Conservation (phyloP, 75 land plant genomes). For the Gnetum montanum region DNA sequence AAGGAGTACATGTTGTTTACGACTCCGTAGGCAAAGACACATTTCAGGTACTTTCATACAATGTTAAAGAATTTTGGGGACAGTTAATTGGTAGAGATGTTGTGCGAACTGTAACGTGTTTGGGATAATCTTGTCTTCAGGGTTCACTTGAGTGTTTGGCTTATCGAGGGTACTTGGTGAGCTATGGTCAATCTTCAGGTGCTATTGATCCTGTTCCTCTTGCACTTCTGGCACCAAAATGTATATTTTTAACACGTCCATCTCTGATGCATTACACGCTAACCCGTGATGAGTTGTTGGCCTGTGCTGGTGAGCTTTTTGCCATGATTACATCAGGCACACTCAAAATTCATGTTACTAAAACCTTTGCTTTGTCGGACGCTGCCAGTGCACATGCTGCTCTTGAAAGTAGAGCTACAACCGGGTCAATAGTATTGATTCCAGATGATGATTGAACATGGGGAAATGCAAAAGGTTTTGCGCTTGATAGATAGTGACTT, state of each 20-base stretch:
- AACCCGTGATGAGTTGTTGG: conserved; percentile 79
- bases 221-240: conserved; percentile 51
- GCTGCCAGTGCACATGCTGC: conserved; percentile 86
- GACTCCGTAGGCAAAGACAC: conserved; percentile 96
- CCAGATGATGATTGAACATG: conserved; percentile 33
- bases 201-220: conserved; percentile 65
- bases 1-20: conserved; percentile 89
- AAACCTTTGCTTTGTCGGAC: conserved; percentile 68
- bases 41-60: conserved; percentile 43
- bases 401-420: conserved; percentile 66
- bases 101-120: neutral
- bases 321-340: conserved; percentile 54
- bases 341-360: conserved; percentile 61
- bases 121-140: conserved; percentile 41
- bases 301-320: conserved; percentile 74
- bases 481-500: no score
- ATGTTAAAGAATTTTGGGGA: neutral
- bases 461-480: no score
- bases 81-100: neutral
- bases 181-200: conserved; percentile 86
- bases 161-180: conserved; percentile 80
- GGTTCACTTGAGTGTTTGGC: conserved; percentile 81
- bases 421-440: conserved; percentile 73
- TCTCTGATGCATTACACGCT: conserved; percentile 56
- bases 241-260: conserved; percentile 81